Base-by-base conservation (phyloP, 2,329 filamentous ascomycete genomes). In the Ophiostoma angusticollis region DNA sequence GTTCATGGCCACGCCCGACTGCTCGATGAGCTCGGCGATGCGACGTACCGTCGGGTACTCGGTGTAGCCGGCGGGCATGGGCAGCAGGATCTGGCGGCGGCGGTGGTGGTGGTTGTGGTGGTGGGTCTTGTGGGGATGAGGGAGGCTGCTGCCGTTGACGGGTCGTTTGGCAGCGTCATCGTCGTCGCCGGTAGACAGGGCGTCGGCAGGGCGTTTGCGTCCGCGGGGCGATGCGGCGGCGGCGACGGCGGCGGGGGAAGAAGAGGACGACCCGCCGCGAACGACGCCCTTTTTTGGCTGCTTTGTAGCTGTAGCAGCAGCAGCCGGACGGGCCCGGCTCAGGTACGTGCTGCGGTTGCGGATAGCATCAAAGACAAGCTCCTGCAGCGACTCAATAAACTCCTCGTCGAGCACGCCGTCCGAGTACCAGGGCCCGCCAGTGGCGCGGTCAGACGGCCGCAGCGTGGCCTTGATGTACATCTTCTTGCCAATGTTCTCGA, bases 381-480 rank as follows among this genome's bases (percentile, higher is more conserved):
- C 70, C 44, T 82, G 74, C 35, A 95, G 67, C 30, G 76, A 75
- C 41, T 83, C 77, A 50, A 96, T 87, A 56, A 98, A 84, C 42
- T 81, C 82, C 47, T 83, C 79, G 59, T 98, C 91, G 11, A 96
- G 71, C 47, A 87, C 82, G 37, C 85, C 84, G 46, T 94, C 86
- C 7, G 84, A 87, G 58, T 91, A 95, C 84, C 89, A 98, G 8
- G 85, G 82, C 2, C 91, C 91, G 34, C 91, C 91, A 0, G 86
- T 93, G 33, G 93, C 84, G 45, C 91, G 82, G 45, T 95, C 87
- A 39, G 80, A 84, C 0, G 91, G 89, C 9, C 78, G 75, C 44
- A 98, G 72, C 46, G 80, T 79, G 39, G 80, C 76, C 53, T 94
- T 79, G 70, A 98, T 93, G 68, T 91, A 98, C 72, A 93, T 94